Conservation (phyloP, 2,329 filamentous ascomycete genomes). For the Pseudogymnoascus sp. region DNA sequence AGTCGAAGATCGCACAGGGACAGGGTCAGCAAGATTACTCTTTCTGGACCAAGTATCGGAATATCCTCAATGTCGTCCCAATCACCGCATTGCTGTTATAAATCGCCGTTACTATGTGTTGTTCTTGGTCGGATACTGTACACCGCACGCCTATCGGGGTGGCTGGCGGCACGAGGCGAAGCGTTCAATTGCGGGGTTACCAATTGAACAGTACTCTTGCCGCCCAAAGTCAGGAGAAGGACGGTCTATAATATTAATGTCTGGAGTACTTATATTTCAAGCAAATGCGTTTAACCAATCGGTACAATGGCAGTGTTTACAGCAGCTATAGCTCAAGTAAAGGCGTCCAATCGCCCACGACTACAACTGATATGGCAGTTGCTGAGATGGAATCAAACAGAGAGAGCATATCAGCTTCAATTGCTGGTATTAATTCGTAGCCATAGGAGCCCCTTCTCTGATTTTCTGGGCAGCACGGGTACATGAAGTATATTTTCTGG, state of each 20-base stretch:
- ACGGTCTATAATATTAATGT: neutral
- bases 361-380: neutral
- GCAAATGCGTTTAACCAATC: neutral
- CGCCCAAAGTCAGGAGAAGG: neutral
- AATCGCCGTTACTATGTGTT: neutral
- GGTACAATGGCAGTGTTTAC: neutral
- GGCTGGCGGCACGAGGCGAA: neutral
- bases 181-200: neutral
- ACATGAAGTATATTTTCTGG: neutral
- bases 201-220: neutral
- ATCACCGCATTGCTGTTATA: constrained; percentile 5
- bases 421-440: neutral
- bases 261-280: neutral
- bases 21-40: neutral
- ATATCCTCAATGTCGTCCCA: constrained; percentile 4
- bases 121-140: neutral
- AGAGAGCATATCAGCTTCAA: neutral
- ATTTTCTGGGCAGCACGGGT: neutral
- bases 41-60: neutral
- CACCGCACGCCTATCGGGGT: neutral
- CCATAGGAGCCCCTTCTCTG: neutral
- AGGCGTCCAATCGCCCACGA: neutral
- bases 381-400: neutral
- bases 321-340: neutral
- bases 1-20: neutral